These are phyloP conservation scores for Ophiobolus disseminans DNA, from an alignment of 2,329 filamentous ascomycete species.

Conservation along the genomic window DNA sequence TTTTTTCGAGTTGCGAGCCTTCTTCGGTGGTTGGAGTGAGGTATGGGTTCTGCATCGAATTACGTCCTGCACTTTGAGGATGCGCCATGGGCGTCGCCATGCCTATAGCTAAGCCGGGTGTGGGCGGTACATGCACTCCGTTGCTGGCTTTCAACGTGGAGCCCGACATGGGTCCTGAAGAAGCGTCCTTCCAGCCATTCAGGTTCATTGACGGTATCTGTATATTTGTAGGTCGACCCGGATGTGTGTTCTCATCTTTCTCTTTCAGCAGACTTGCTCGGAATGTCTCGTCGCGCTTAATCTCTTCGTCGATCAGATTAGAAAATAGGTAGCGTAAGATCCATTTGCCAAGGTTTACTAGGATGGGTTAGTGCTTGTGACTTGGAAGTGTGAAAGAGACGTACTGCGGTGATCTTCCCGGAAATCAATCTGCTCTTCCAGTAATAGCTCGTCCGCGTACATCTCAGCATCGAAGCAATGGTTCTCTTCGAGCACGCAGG, in stretches of 20 bases:
- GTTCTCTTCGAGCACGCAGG: slow-evolving; percentile 89
- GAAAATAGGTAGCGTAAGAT: slow-evolving; percentile 90
- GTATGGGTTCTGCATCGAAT: slow-evolving; percentile 45
- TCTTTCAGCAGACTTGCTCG: slow-evolving; percentile 73
- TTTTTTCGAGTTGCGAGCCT: slow-evolving; percentile 60
- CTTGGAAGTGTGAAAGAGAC: slow-evolving; percentile 34
- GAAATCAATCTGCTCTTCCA: slow-evolving; percentile 79
- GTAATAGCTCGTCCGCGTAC: slow-evolving; percentile 86
- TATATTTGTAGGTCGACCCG: slow-evolving; percentile 68
- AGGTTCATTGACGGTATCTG: slow-evolving; percentile 59
- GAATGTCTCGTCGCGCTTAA: slow-evolving; percentile 77
- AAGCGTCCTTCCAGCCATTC: slow-evolving; percentile 53
- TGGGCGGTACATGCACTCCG: slow-evolving; percentile 65
- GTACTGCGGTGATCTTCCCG: slow-evolving; percentile 91
- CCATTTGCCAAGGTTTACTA: slow-evolving; percentile 97
- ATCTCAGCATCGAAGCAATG: slow-evolving; percentile 98
- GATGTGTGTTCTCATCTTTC: slow-evolving; percentile 63
- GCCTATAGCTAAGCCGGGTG: slow-evolving; percentile 80
- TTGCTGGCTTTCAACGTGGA: slow-evolving; percentile 64
- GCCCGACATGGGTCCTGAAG: slow-evolving; percentile 54
- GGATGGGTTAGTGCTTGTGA: slow-evolving; percentile 3
- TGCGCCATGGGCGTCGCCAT: slow-evolving; percentile 69
- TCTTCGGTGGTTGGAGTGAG: slow-evolving; percentile 53
- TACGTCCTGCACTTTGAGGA: slow-evolving; percentile 46
- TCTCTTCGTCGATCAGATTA: slow-evolving; percentile 87